Evolutionary conservation across 495 filamentous ascomycete genomes (phyloP), one percentile per base, ranked within the genome.

Genomic region (Polyplosphaeria fusca): DNA sequence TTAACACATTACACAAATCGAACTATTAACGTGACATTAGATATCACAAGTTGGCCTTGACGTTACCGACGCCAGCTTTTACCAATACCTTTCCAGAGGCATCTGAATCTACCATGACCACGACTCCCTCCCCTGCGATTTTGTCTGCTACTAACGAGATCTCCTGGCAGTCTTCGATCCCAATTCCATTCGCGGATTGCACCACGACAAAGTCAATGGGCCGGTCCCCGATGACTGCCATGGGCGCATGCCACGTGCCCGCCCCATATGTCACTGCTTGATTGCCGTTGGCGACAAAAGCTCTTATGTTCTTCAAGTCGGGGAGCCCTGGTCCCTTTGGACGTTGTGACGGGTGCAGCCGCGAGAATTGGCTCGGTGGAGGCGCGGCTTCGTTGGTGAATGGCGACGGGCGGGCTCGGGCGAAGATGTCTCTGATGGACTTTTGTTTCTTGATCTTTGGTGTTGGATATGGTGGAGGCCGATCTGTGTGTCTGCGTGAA

Each of bases 161-260:
- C 75, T 96, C 91, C 74, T 97, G 88, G 64, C 88, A 93, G 72
- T 98, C 93, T 75, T 97, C 93, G 1, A 81, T 75, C 12, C 71
- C 81, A 30, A 91, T 86, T 3, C 88, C 90, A 72, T 94, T 98
- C 14, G 84, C 85, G 74, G 84, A 88, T 73, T 96, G 91, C 67
- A 88, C 79, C 7, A 96, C 91, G 22, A 95, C 82, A 72, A 97
- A 98, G 64, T 86, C 85, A 24, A 90, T 79, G 19, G 80, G 75
- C 28, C 75, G 61, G 42, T 73, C 65, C 0, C 92, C 93, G 19
- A 96, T 66, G 41, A 89, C 91, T 14, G 87, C 89, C 93, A 98
- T 97, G 1, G 93, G 93, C 60, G 92, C 91, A 78, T 98, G 93
- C 92, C 94, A 98, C 39, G 89, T 96, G 14, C 89, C 93, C 14